Evolutionary conservation across 495 filamentous ascomycete species (phyloP), one percentile per base, ranked within the genome.

Genomic region (Hyaloscypha bicolor): DNA sequence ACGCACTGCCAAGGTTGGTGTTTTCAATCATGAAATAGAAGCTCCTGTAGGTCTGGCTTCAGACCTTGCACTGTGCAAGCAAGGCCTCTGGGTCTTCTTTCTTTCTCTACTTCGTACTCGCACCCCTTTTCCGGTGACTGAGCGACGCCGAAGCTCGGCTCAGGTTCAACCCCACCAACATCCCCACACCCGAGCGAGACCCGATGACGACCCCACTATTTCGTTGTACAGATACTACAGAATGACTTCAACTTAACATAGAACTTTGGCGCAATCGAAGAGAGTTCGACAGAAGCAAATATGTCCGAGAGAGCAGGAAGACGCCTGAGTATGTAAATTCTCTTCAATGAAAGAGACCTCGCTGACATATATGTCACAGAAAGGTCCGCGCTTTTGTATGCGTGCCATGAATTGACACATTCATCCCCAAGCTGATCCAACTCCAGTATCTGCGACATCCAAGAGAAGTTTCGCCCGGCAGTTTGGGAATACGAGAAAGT

Each of bases 361-460:
- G 37, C 67, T 69, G 64, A 69, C 42, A 48, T 6, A 37, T 30
- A 31, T 51, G 14, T 12, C 29, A 11, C 67, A 72, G 71, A 30
- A 3, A 55, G 68, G 42, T 68, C 71, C 8, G 71, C 68, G 33
- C 71, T 73, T 56, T 73, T 73, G 71, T 73, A 55, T 56, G 62
- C 62, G 31, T 56, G 4, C 61, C 37, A 21, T 39, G 22, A 55
- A 6, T 30, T 12, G 11, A 37, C 3, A 14, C n/a, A 32, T 14
- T 25, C 11, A 63, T n/a, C 25, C 42, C 11, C 11, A 16, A 66
- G 55, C 59, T 66, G 55, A 66, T 32, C 12, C 39, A 25, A 9
- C 4, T 9, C 37, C 71, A 98, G 94, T 71, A 85, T 99, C 73
- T 99, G 95, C 81, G 95, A 99, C 72, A 85, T 97, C 69, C 95